These are phyloP conservation scores for Psilocybe subaeruginosa DNA, from an alignment of 768 basidiomycete species.

Conservation along the genomic window DNA sequence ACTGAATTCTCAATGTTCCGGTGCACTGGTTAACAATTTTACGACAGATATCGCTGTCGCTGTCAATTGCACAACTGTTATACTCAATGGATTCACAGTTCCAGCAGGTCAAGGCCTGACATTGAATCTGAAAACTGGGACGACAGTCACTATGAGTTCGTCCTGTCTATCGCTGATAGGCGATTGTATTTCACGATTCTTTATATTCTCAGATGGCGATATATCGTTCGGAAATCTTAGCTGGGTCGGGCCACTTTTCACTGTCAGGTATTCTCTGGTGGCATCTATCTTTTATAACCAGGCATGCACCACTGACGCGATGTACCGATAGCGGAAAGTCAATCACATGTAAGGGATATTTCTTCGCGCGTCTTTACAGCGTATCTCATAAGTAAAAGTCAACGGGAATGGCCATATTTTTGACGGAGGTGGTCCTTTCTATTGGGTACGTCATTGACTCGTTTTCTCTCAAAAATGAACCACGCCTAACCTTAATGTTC, in stretches of 20 bases:
- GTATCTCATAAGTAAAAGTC: slow-evolving; percentile 25
- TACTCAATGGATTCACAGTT: slow-evolving; percentile 59
- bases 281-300: neutral
- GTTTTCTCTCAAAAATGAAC: neutral
- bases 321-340: slow-evolving; percentile 40
- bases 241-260: slow-evolving; percentile 60
- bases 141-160: slow-evolving; percentile 63
- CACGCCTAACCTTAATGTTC: neutral
- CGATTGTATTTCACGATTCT: neutral
- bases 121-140: slow-evolving; percentile 46
- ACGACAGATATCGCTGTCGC: slow-evolving; percentile 48
- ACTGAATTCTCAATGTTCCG: neutral
- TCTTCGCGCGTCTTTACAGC: neutral
- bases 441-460: slow-evolving; percentile 34
- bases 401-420: slow-evolving; percentile 45
- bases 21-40: neutral
- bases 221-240: slow-evolving; percentile 54
- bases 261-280: slow-evolving; percentile 38
- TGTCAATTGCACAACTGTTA: slow-evolving; percentile 58
- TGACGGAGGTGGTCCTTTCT: slow-evolving; percentile 46
- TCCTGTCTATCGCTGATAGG: slow-evolving; percentile 1
- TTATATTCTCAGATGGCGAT: slow-evolving; percentile 49
- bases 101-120: slow-evolving; percentile 54
- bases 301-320: neutral
- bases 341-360: slow-evolving; percentile 45